These are phyloP conservation scores for Zymoseptoria brevis DNA, from an alignment of 2,329 filamentous ascomycete genomes.

Conservation along the genomic window DNA sequence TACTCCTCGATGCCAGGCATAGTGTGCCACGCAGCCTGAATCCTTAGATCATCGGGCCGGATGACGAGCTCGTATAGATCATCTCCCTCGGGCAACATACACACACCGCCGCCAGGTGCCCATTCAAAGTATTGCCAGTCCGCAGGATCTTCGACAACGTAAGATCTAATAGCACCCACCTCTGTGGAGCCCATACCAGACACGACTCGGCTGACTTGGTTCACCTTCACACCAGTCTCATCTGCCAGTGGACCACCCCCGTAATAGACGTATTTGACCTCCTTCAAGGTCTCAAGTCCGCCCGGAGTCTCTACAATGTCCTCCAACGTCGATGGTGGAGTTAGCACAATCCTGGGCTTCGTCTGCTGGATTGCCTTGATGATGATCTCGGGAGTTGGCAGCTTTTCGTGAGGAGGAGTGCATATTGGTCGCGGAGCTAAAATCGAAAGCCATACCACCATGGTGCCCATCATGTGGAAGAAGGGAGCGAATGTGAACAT, in stretches of 20 bases:
- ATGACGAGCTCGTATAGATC: conserved; percentile 32
- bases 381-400: conserved; percentile 10
- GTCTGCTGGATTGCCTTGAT: conserved; percentile 8
- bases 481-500: conserved; percentile 11
- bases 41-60: conserved; percentile 10
- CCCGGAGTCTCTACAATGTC: conserved; percentile 11
- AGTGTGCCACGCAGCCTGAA: conserved; percentile 21
- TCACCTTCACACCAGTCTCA: conserved; percentile 8
- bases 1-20: conserved; percentile 29
- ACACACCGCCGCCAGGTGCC: conserved; percentile 10
- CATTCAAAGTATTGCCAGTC: conserved; percentile 20
- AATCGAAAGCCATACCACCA: conserved; percentile 7
- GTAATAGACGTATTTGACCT: conserved; percentile 10
- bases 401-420: conserved; percentile 9
- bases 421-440: conserved; percentile 6
- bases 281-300: conserved; percentile 9
- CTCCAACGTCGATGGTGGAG: conserved; percentile 13
- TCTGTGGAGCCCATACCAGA: conserved; percentile 14
- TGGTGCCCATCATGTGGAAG: conserved; percentile 17
- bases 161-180: conserved; percentile 8
- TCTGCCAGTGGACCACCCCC: conserved; percentile 15
- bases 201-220: conserved; percentile 7
- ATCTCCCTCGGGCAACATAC: conserved; percentile 10
- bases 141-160: conserved; percentile 9
- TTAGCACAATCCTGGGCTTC: not conserved